Percentiles rank a stretch among this genome's conserved stretches.
These are phyloP conservation scores for Gossypium schwendimanii DNA, from an alignment of 441 rosid genomes.

Conservation along the genomic window DNA sequence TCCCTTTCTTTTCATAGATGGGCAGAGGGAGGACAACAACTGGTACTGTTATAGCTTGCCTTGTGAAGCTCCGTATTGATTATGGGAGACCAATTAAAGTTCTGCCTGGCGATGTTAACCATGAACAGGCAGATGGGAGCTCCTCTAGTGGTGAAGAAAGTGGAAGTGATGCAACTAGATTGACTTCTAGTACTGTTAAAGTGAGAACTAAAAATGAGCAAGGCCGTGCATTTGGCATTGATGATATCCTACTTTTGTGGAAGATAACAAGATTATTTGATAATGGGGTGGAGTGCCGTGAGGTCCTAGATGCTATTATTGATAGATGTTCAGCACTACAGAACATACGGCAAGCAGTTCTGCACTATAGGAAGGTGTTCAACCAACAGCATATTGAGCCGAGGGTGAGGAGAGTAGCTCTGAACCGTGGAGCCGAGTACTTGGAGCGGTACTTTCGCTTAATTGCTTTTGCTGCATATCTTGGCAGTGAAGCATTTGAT, in stretches of 20 bases:
- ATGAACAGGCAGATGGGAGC: conserved; percentile 68
- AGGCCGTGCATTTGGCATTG: conserved; percentile 77
- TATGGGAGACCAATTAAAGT: conserved; percentile 80
- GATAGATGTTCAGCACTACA: conserved; percentile 97
- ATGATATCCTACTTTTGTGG: conserved; percentile 79
- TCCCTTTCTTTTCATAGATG: conserved; percentile 51
- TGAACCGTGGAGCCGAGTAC: conserved; percentile 95
- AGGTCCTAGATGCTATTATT: conserved; percentile 88
- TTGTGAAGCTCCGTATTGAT: conserved; percentile 82
- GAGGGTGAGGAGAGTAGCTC: conserved; percentile 83
- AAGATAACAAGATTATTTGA: conserved; percentile 93
- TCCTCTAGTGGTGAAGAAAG: conserved; percentile 94
- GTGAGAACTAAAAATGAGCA: conserved; percentile 42
- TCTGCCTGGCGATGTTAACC: conserved; percentile 45
- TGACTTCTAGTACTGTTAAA: conserved; percentile 30
- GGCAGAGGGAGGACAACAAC: conserved; percentile 99
- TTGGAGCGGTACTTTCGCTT: conserved; percentile 87
- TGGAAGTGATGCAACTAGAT: conserved; percentile 40
- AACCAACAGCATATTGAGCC: conserved; percentile 95
- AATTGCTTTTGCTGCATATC: conserved; percentile 98
- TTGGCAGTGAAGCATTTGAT: conserved; percentile 95
- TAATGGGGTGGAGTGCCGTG: conserved; percentile 89
- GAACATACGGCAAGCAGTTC: conserved; percentile 92
- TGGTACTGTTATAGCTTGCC: conserved; percentile 98
- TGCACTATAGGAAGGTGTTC: conserved; percentile 75